Evolutionary conservation across 176 grass and related monocot genomes (phyloP), one percentile per base, ranked within the genome.

Genomic region (Rhynchospora tenuis): DNA sequence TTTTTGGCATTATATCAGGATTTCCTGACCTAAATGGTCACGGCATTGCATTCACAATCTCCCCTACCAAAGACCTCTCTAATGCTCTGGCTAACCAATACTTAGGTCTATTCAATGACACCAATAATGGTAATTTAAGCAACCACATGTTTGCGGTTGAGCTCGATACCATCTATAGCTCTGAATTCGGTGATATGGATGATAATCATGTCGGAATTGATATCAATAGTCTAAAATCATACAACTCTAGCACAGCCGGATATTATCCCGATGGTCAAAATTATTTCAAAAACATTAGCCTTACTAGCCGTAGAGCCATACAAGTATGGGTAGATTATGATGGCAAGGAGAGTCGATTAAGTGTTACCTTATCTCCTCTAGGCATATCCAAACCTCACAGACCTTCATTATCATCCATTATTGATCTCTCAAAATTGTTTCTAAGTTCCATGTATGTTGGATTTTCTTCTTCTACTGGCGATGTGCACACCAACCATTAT

Each of bases 271-370:
- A 92, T 29, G 17, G 50, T 50, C 60, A 38, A 44, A 84, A 88
- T 5, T 81, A 14, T 27, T 96, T 92, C 54, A 20, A 22, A 0
- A 58, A 38, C 2, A 64, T 96, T 59, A 68, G 62, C 4, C 90
- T 96, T 2, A 84, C 83, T 58, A 91, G 90, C 69, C 83, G 80
- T 33, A 87, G 85, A 84, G 47, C 87, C 1, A 60, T 60, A 60
- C 90, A 96, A 42, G 87, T 96, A 3, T 96, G 90, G 93, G 55
- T 89, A 45, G 90, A 92, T 19, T 91, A 88, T 63, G 84, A 83
- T 4, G 50, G 83, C 9, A 44, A 57, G 5, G 31, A 59, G 78
- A 82, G 20, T 42, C 33, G 76, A 65, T 45, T 88, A 56, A 77
- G 44, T 59, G 83, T 91, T 42, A 85, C 90, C 29, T 64, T 91